phyloP scores from a whole-genome alignment of 306 rosid species.

The Psophocarpus tetragonolobus region DNA sequence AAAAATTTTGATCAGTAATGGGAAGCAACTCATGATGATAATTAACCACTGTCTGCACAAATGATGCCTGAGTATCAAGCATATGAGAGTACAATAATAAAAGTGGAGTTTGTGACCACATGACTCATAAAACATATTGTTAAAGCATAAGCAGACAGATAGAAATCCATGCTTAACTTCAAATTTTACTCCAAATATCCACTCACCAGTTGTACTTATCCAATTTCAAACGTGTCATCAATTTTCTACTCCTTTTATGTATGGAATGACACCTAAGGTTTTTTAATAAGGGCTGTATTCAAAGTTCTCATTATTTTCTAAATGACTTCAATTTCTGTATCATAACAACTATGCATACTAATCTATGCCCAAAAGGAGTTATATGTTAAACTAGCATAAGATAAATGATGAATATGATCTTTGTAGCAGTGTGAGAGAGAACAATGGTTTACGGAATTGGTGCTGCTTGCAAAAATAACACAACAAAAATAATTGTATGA shows the following conservation, averaged over 20 bases:
- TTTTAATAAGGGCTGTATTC: background rate
- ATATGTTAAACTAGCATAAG: background rate
- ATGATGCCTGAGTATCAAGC: background rate
- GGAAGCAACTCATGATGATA: background rate
- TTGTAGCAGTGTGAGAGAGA: too few species aligned
- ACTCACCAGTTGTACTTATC: background rate
- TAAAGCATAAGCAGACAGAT: background rate
- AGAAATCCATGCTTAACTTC: background rate
- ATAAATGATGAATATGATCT: background rate
- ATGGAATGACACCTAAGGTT: background rate
- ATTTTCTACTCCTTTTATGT: background rate
- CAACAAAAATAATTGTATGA: too few species aligned
- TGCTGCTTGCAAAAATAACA: too few species aligned
- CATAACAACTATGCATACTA: background rate
- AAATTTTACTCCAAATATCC: background rate
- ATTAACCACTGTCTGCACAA: background rate
- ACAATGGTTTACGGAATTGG: too few species aligned
- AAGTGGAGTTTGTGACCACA: background rate
- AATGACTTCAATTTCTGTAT: background rate
- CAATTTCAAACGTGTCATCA: background rate
- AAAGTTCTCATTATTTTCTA: background rate
- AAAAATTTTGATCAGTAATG: background rate
- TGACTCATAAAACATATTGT: background rate
- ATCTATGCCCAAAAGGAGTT: too few species aligned
- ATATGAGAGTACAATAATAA: background rate